Percentiles rank a stretch among this genome's conserved stretches.
phyloP scores from a whole-genome alignment of 345 rosid species.

The Gossypium anomalum region DNA sequence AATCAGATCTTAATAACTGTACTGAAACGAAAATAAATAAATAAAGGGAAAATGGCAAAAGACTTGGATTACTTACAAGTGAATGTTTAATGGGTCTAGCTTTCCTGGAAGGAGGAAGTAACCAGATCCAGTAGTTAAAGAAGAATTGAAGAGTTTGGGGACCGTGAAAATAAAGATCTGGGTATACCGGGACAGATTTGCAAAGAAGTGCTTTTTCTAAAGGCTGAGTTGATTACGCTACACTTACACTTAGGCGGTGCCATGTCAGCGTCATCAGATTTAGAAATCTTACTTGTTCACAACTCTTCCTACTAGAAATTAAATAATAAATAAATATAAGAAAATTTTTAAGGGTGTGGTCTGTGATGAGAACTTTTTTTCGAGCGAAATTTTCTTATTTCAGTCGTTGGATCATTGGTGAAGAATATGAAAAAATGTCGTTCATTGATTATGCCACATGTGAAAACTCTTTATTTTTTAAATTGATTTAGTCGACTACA shows the following conservation, averaged over 20 bases:
- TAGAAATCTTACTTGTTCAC: background rate
- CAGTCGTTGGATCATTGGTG: too few relatives aligned
- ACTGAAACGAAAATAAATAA: background rate
- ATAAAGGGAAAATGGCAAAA: background rate
- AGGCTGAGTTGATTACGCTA: constrained; percentile 6
- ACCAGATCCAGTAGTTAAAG: constrained; percentile 14
- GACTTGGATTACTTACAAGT: constrained; percentile 15
- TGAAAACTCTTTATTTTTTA: too few relatives aligned
- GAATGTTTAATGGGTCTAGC: constrained; percentile 31
- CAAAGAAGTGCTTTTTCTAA: background rate
- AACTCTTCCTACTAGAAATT: background rate
- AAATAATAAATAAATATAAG: too few relatives aligned
- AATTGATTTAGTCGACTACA: too few relatives aligned
- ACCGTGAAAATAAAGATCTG: constrained; percentile 3
- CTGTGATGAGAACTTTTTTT: too few relatives aligned
- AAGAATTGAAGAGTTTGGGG: background rate
- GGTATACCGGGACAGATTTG: background rate
- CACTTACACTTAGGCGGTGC: background rate
- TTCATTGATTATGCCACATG: too few relatives aligned
- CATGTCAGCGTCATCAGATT: constrained; percentile 9
- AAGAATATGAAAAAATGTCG: too few relatives aligned
- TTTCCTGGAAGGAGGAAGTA: background rate
- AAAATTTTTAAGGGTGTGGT: too few relatives aligned
- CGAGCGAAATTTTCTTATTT: too few relatives aligned
- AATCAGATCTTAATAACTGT: constrained; percentile 10